Evolutionary conservation across 148 eudicot genomes (phyloP).

Genomic region (Suaeda aralocaspica): DNA sequence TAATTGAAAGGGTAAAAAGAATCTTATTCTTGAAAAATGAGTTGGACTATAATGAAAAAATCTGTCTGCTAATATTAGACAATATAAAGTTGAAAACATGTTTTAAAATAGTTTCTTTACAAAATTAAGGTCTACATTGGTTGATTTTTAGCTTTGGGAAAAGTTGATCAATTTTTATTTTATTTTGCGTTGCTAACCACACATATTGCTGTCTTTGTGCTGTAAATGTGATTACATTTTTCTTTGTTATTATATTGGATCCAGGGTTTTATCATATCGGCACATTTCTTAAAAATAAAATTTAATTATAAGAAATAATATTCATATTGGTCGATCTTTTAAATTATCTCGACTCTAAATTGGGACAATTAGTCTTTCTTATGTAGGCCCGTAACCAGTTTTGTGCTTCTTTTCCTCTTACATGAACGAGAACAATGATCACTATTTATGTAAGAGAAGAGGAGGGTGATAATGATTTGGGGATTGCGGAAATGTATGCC

Average conservation of each 20-base stretch:
- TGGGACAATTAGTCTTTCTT: no score
- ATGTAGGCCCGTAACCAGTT: no score
- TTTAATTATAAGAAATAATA: no score
- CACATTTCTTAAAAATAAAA: background rate
- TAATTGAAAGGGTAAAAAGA: conserved; percentile 25
- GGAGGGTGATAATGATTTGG: no score
- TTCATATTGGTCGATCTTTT: no score
- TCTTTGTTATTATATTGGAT: background rate
- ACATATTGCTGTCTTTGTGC: conserved; percentile 25
- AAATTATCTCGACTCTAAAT: no score
- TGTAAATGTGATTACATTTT: conserved; percentile 10
- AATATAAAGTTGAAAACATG: conserved; percentile 8
- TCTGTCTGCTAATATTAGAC: conserved; percentile 40
- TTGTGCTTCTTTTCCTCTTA: no score
- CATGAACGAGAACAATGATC: no score
- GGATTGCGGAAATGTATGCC: no score
- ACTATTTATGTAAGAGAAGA: no score
- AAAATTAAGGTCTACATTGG: conserved; percentile 4
- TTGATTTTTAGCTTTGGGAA: conserved; percentile 6
- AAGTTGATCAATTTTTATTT: background rate
- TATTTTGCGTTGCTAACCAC: background rate
- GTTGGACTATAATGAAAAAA: conserved; percentile 19
- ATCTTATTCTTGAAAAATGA: conserved; percentile 33
- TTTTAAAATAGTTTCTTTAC: conserved; percentile 1
- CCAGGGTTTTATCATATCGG: background rate